Conservation (phyloP, 768 basidiomycete species). For the Panellus pusillus region DNA sequence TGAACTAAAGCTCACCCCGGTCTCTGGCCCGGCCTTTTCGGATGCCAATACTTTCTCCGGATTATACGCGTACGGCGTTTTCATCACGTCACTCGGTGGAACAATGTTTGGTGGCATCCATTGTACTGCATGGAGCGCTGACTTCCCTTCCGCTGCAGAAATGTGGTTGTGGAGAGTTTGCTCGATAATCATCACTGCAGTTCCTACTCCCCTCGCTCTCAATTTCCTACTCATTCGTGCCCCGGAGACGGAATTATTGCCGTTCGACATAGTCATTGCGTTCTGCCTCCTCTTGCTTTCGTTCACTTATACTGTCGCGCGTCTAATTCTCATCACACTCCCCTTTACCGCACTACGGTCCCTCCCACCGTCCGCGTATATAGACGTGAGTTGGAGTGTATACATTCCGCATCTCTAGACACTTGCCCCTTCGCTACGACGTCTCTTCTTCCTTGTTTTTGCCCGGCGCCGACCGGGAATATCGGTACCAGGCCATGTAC, state of each 20-base stretch:
- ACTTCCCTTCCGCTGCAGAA: constrained; percentile 21
- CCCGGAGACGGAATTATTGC: too few species aligned
- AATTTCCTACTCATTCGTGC: neutral
- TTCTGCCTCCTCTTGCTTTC: too few species aligned
- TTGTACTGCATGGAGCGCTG: constrained; percentile 25
- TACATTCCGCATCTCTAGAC: constrained; percentile 21
- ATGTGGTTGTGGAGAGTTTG: constrained; percentile 24
- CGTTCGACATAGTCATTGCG: neutral
- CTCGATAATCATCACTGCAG: constrained; percentile 11
- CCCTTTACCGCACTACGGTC: neutral
- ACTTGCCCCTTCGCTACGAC: too few species aligned
- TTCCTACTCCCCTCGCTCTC: neutral
- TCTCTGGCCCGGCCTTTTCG: too few species aligned
- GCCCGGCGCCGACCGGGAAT: too few species aligned
- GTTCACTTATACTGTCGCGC: neutral
- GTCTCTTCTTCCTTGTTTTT: too few species aligned
- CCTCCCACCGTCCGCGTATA: constrained; percentile 1
- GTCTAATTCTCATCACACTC: neutral
- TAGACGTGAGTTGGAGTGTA: constrained; percentile 20
- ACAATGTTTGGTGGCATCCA: constrained; percentile 29
- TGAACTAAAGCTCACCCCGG: too few species aligned
- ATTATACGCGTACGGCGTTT: neutral
- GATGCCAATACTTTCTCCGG: too few species aligned
- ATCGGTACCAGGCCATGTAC: too few species aligned
- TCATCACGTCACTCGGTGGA: constrained; percentile 1